A percentile compares a stretch with the other conserved stretches of the same genome.
phyloP scores from a whole-genome alignment of 192 early-diverging fungal species.

The Mycoemilia scoparia region DNA sequence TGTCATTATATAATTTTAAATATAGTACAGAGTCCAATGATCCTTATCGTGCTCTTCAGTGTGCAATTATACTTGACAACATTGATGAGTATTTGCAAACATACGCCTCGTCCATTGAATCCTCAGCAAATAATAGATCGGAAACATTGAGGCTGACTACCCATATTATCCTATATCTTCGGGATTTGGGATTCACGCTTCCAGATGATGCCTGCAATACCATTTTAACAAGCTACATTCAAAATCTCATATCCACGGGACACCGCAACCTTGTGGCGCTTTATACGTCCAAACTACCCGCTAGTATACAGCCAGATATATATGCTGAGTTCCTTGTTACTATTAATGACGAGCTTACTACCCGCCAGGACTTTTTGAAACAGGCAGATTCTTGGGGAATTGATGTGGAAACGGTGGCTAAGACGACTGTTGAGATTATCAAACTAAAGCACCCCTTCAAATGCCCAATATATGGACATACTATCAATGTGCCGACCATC shows the following conservation, averaged over 20 bases:
- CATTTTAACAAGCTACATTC: slow-evolving; percentile 36
- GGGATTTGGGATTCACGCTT: slow-evolving; percentile 27
- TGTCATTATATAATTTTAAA: too few relatives aligned
- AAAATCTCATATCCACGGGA: slow-evolving; percentile 10
- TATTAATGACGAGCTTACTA: slow-evolving; percentile 10
- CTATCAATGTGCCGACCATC: too few relatives aligned
- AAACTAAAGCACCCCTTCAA: slow-evolving; percentile 1
- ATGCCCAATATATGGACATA: too few relatives aligned
- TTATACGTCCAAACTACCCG: slow-evolving; percentile 32
- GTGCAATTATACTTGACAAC: slow-evolving; percentile 5
- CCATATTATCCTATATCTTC: slow-evolving; percentile 47
- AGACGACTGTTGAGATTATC: slow-evolving; percentile 17
- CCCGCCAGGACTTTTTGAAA: slow-evolving; percentile 22
- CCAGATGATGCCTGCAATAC: slow-evolving; percentile 25
- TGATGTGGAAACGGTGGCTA: slow-evolving; percentile 18
- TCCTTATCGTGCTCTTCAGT: slow-evolving; percentile 18
- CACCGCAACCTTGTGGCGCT: slow-evolving; percentile 30
- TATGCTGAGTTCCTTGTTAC: slow-evolving; percentile 32
- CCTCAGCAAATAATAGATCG: slow-evolving; percentile 2
- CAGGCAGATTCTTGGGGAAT: slow-evolving; percentile 24
- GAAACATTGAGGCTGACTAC: slow-evolving; percentile 50
- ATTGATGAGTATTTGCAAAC: slow-evolving; percentile 9
- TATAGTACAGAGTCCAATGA: slow-evolving; percentile 5
- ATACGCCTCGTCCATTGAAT: too few relatives aligned
- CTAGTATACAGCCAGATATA: slow-evolving; percentile 17